These are phyloP conservation scores for Arachis stenosperma DNA, from an alignment of 306 rosid genomes.

Conservation along the genomic window DNA sequence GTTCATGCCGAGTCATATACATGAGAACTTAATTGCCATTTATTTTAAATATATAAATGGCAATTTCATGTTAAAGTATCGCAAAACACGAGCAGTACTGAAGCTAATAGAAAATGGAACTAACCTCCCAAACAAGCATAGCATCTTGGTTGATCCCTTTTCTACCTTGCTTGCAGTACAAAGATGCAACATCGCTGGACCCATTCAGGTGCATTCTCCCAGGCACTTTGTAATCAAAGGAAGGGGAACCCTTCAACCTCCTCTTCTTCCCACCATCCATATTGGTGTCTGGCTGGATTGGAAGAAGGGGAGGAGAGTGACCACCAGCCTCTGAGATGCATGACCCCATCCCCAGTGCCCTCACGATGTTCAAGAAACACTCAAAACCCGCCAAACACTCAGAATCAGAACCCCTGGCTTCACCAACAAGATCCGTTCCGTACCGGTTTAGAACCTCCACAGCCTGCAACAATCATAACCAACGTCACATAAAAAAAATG, in stretches of 20 bases:
- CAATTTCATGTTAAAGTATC: constrained; percentile 10
- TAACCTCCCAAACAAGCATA: constrained; percentile 98
- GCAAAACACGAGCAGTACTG: neutral
- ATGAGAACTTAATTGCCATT: too few species aligned
- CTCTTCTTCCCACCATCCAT: constrained; percentile 50
- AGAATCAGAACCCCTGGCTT: constrained; percentile 55
- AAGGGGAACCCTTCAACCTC: constrained; percentile 44
- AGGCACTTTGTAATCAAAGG: constrained; percentile 57
- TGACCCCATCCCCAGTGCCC: constrained; percentile 96
- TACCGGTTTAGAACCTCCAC: constrained; percentile 43
- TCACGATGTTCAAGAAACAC: constrained; percentile 76
- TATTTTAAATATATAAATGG: neutral
- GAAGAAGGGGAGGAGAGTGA: constrained; percentile 42
- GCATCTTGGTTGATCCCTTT: constrained; percentile 96
- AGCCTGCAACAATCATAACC: constrained; percentile 39
- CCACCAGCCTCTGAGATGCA: constrained; percentile 54
- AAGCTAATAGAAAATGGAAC: constrained; percentile 19
- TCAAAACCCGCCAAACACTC: constrained; percentile 76
- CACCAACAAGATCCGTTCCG: constrained; percentile 67
- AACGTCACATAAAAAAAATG: neutral
- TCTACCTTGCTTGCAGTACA: constrained; percentile 81
- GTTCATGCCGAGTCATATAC: too few species aligned
- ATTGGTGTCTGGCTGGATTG: constrained; percentile 46
- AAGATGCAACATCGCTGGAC: constrained; percentile 66
- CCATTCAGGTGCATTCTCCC: constrained; percentile 77